Percentiles rank a stretch among this genome's conserved stretches.
These are phyloP conservation scores for Populus pruinosa DNA, from an alignment of 345 rosid genomes.

Conservation along the genomic window DNA sequence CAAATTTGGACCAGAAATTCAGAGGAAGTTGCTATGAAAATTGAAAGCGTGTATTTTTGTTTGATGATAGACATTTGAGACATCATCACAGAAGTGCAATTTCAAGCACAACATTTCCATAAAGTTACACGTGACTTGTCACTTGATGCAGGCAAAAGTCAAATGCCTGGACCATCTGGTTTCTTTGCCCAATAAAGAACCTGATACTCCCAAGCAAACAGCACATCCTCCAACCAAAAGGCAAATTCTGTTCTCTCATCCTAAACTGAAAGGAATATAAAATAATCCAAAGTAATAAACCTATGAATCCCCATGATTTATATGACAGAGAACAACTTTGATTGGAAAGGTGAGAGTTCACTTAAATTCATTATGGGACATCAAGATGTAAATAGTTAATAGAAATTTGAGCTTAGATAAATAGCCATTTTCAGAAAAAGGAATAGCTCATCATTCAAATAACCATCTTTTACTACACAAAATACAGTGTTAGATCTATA, in stretches of 20 bases:
- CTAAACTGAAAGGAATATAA: not conserved
- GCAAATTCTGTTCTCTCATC: not conserved
- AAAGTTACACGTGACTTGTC: not conserved
- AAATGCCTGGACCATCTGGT: not conserved
- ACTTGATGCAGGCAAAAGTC: not conserved
- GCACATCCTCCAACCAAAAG: not conserved
- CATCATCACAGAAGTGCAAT: not conserved
- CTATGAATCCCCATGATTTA: not conserved
- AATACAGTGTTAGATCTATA: not conserved
- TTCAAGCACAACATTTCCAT: not conserved
- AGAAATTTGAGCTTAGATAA: not conserved
- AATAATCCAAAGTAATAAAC: not conserved
- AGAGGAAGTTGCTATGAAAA: not conserved
- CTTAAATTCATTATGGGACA: not conserved
- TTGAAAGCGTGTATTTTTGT: not conserved
- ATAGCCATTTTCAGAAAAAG: not conserved
- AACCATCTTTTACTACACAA: not conserved
- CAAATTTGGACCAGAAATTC: not conserved
- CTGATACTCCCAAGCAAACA: not conserved
- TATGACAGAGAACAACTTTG: not conserved
- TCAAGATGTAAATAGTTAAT: not conserved
- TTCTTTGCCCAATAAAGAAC: not conserved
- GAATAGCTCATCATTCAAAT: not conserved
- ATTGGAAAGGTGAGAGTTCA: not conserved
- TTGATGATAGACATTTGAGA: not conserved